A percentile compares a stretch with the other conserved stretches of the same genome.
These are phyloP conservation scores for Aspergillus sp. DNA, from an alignment of 2,329 filamentous ascomycete genomes.

Conservation along the genomic window DNA sequence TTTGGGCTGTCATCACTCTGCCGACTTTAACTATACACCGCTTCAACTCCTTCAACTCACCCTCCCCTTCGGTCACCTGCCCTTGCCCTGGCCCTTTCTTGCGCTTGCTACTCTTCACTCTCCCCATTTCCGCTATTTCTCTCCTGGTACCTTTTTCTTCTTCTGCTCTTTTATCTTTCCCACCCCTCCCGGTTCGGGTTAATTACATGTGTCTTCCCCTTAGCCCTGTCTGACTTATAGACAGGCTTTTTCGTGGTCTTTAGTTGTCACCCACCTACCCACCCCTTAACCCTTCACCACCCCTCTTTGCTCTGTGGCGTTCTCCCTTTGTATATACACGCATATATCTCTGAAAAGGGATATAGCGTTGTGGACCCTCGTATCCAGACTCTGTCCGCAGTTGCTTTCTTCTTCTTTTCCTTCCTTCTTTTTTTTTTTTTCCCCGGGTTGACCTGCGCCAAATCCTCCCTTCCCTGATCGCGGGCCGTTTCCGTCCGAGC, in stretches of 20 bases:
- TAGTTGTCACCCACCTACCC: neutral
- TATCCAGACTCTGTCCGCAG: neutral
- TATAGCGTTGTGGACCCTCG: neutral
- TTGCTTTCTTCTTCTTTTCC: neutral
- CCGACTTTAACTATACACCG: constrained; percentile 19
- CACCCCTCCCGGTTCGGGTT: constrained; percentile 4
- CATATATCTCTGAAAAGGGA: neutral
- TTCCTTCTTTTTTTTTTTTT: too few species aligned
- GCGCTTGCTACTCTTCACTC: neutral
- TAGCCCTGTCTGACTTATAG: constrained; percentile 6
- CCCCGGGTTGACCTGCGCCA: constrained; percentile 4
- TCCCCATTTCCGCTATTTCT: constrained; percentile 6
- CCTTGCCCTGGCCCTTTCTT: constrained; percentile 15
- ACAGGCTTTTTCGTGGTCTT: constrained; percentile 5
- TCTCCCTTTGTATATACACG: constrained; percentile 1
- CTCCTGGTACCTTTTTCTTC: constrained; percentile 7
- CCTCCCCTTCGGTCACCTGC: constrained; percentile 4
- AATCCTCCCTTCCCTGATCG: constrained; percentile 7
- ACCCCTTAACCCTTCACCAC: constrained; percentile 10
- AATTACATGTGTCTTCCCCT: neutral
- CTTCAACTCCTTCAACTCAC: constrained; percentile 19
- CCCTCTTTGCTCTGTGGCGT: constrained; percentile 10
- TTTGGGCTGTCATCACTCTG: neutral
- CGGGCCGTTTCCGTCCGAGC: constrained; percentile 33
- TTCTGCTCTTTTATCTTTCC: constrained; percentile 6